A percentile compares a stretch with the other conserved stretches of the same genome.
These are phyloP conservation scores for Neobulgaria alba DNA, from an alignment of 2,329 filamentous ascomycete genomes.

Conservation along the genomic window DNA sequence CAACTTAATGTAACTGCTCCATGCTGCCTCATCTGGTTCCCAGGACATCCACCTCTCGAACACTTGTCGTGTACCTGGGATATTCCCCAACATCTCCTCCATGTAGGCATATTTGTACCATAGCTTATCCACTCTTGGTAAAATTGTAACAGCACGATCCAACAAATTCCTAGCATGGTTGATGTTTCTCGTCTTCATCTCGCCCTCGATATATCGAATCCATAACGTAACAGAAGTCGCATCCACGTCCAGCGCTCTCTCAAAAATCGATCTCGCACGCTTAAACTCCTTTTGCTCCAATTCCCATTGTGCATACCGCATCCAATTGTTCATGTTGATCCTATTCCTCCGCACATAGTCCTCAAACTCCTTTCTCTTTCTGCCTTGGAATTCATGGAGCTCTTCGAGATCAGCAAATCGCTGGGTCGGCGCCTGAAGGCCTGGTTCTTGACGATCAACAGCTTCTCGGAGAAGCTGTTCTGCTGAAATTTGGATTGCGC, in stretches of 20 bases:
- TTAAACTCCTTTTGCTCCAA: slow-evolving; percentile 96
- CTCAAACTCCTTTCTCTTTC: slow-evolving; percentile 94
- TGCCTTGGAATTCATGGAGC: slow-evolving; percentile 92
- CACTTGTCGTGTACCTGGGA: slow-evolving; percentile 83
- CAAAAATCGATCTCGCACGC: slow-evolving; percentile 85
- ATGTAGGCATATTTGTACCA: slow-evolving; percentile 99
- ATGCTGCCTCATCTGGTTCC: slow-evolving; percentile 93
- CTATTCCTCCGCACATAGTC: slow-evolving; percentile 94
- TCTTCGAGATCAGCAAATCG: slow-evolving; percentile 95
- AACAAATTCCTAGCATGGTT: slow-evolving; percentile 93
- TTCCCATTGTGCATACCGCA: slow-evolving; percentile 95
- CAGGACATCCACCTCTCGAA: slow-evolving; percentile 98
- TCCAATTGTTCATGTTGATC: slow-evolving; percentile 98
- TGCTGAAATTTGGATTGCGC: slow-evolving; percentile 84
- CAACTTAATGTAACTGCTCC: slow-evolving; percentile 92
- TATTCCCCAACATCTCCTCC: slow-evolving; percentile 95
- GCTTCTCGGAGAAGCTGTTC: slow-evolving; percentile 96
- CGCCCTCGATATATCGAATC: slow-evolving; percentile 89
- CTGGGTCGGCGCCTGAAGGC: slow-evolving; percentile 82
- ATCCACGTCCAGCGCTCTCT: slow-evolving; percentile 87
- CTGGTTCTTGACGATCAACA: slow-evolving; percentile 88
- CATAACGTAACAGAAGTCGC: slow-evolving; percentile 79
- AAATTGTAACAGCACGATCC: slow-evolving; percentile 85
- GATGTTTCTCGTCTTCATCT: slow-evolving; percentile 94
- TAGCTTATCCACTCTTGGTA: slow-evolving; percentile 87